A percentile compares a stretch with the other conserved stretches of the same genome.
phyloP scores from a whole-genome alignment of 768 basidiomycete genomes.

The Amanita rubescens region DNA sequence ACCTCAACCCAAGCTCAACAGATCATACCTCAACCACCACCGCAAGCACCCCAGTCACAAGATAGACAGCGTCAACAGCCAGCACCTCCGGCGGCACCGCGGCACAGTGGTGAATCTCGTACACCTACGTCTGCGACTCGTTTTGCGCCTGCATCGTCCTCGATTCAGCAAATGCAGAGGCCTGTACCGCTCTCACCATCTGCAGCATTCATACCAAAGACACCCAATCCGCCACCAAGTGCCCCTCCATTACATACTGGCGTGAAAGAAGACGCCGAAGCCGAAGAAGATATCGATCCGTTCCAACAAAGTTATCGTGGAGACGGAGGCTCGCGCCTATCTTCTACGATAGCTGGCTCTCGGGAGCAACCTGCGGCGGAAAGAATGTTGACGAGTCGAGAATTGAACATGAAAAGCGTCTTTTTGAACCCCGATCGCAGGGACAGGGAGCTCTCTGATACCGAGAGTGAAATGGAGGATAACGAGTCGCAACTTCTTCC shows the following conservation, averaged over 20 bases:
- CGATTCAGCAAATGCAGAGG: slow-evolving; percentile 2
- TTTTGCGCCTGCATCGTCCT: slow-evolving; percentile 9
- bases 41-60: neutral
- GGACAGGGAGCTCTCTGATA: slow-evolving; percentile 7
- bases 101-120: slow-evolving; percentile 10
- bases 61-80: slow-evolving; percentile 5
- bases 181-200: slow-evolving; percentile 8
- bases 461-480: slow-evolving; percentile 16
- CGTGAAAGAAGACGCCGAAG: slow-evolving; percentile 13
- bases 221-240: neutral
- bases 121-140: slow-evolving; percentile 9
- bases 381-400: slow-evolving; percentile 30
- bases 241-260: slow-evolving; percentile 7
- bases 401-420: slow-evolving; percentile 35
- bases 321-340: slow-evolving; percentile 13
- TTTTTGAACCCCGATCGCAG: slow-evolving; percentile 18
- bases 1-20: slow-evolving; percentile 7
- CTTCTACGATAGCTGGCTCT: neutral
- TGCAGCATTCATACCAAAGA: neutral
- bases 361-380: slow-evolving; percentile 12
- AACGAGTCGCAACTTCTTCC: slow-evolving; percentile 30
- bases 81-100: slow-evolving; percentile 7
- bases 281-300: slow-evolving; percentile 34
- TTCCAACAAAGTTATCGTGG: slow-evolving; percentile 29
- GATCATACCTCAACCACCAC: slow-evolving; percentile 10